phyloP scores from a whole-genome alignment of 2,329 filamentous ascomycete species.

The Paecilomyces dactylethromorphus region DNA sequence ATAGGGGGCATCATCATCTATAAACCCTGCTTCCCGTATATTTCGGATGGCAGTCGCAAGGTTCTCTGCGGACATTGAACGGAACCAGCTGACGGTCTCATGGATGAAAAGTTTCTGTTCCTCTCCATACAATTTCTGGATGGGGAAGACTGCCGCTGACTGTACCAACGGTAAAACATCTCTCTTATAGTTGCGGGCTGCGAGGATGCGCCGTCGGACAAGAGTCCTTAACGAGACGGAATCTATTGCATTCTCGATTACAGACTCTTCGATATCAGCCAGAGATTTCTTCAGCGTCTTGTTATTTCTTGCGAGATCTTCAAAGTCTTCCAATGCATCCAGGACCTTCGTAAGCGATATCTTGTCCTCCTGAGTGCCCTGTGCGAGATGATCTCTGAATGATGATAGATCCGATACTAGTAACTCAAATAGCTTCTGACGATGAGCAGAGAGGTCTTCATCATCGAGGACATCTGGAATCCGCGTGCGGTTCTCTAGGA shows the following conservation, averaged over 20 bases:
- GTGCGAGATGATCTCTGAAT: constrained; percentile 27
- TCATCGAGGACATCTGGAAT: constrained; percentile 21
- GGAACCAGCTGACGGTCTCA: constrained; percentile 28
- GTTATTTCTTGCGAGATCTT: constrained; percentile 27
- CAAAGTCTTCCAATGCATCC: constrained; percentile 33
- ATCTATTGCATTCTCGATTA: constrained; percentile 27
- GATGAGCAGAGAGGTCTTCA: constrained; percentile 23
- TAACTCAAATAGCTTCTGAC: constrained; percentile 26
- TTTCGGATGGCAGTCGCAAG: constrained; percentile 25
- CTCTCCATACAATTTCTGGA: constrained; percentile 29
- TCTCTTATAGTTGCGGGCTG: constrained; percentile 20
- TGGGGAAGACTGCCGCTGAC: constrained; percentile 26
- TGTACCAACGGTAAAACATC: constrained; percentile 23
- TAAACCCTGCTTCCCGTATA: constrained; percentile 22
- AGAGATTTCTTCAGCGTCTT: constrained; percentile 29
- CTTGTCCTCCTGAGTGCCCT: constrained; percentile 21
- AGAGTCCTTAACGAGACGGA: constrained; percentile 20
- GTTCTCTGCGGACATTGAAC: constrained; percentile 22
- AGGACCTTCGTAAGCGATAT: constrained; percentile 30
- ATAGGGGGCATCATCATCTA: constrained; percentile 21
- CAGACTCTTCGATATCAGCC: constrained; percentile 26
- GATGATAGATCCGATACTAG: constrained; percentile 29
- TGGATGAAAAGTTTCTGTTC: constrained; percentile 31
- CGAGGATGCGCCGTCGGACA: constrained; percentile 28
- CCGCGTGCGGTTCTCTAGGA: constrained; percentile 25